These are phyloP conservation scores for Yamadazyma jaroonii DNA, from an alignment of 1,139 yeast genomes.

Conservation along the genomic window DNA sequence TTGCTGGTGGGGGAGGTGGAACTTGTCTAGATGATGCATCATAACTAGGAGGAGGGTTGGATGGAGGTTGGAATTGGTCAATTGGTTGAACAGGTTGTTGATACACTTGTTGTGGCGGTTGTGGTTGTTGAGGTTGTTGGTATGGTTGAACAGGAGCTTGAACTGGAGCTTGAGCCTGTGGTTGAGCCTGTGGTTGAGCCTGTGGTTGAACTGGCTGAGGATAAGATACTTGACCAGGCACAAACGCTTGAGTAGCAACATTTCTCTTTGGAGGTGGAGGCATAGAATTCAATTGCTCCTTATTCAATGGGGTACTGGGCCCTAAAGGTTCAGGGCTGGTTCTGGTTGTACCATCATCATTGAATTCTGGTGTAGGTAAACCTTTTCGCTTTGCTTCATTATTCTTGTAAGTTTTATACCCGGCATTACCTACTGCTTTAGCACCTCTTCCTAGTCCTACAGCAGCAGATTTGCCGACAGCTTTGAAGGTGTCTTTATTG, in stretches of 20 bases:
- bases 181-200: conserved; percentile 1
- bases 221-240: conserved; percentile 2
- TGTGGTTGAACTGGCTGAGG: background rate
- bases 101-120: background rate
- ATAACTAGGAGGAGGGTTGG: conserved; percentile 1
- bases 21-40: too few relatives aligned
- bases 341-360: conserved; percentile 4
- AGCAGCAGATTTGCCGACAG: conserved; percentile 45
- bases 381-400: conserved; percentile 29
- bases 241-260: background rate
- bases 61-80: conserved; percentile 5
- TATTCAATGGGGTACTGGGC: conserved; percentile 8
- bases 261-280: conserved; percentile 41
- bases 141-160: conserved; percentile 3
- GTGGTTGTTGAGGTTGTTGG: conserved; percentile 7
- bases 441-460: conserved; percentile 51
- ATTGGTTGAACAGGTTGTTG: background rate
- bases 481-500: conserved; percentile 47
- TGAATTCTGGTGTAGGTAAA: conserved; percentile 5
- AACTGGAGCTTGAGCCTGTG: conserved; percentile 1
- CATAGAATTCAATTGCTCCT: conserved; percentile 24
- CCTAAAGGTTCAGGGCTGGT: conserved; percentile 4
- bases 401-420: conserved; percentile 46
- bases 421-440: conserved; percentile 47
- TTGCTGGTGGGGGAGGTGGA: conserved; percentile 3